Conservation (phyloP, 2,329 filamentous ascomycete genomes). For the Dactylellina haptotyla region DNA sequence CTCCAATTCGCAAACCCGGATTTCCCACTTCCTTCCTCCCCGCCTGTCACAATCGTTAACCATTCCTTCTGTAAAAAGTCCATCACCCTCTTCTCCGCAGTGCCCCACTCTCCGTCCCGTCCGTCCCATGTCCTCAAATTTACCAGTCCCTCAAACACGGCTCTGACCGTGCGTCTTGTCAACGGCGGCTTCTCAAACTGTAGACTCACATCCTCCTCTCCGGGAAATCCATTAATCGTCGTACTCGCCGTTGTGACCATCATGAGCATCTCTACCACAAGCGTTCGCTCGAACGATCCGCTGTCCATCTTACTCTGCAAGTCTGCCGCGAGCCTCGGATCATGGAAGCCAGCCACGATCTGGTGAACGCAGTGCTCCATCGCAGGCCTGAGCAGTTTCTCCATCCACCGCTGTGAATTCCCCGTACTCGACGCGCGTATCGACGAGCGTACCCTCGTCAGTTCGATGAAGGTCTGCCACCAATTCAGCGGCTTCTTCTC, state of each 20-base stretch:
- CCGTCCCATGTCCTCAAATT: conserved; percentile 38
- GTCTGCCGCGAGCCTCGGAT: conserved; percentile 27
- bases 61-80: conserved; percentile 43
- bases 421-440: conserved; percentile 21
- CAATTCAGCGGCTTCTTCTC: conserved; percentile 25
- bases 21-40: conserved; percentile 24
- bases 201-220: conserved; percentile 9
- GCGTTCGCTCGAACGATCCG: conserved; percentile 28
- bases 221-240: neutral
- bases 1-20: conserved; percentile 36
- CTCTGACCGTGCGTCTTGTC: conserved; percentile 37
- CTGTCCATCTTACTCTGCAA: conserved; percentile 39
- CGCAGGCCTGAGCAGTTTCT: conserved; percentile 44
- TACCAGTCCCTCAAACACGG: conserved; percentile 44
- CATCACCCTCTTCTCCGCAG: conserved; percentile 39
- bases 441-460: conserved; percentile 36
- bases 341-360: conserved; percentile 42
- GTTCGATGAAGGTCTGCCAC: conserved; percentile 36
- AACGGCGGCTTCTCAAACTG: conserved; percentile 35
- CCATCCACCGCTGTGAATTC: conserved; percentile 29
- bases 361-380: conserved; percentile 49
- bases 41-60: conserved; percentile 36
- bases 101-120: conserved; percentile 20
- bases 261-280: conserved; percentile 47
- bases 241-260: conserved; percentile 44